Evolutionary conservation across 208 protist genomes (phyloP).

Genomic region (Trypanosoma scelopori): DNA sequence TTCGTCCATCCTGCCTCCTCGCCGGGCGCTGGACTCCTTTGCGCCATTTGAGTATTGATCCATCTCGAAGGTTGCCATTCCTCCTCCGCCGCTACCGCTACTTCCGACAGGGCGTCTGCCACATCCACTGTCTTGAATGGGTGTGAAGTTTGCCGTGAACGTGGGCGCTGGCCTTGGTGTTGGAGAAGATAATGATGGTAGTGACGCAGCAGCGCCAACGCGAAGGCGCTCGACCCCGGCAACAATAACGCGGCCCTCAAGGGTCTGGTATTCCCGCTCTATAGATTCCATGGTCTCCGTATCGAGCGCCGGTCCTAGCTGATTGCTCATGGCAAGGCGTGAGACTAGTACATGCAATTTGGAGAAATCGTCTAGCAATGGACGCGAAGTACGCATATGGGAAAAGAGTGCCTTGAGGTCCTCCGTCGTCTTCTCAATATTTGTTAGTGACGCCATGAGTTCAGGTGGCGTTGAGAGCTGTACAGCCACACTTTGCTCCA

Average conservation of each 20-base stretch:
- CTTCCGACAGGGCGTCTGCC: background rate
- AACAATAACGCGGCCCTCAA: constrained; percentile 73
- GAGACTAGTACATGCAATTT: constrained; percentile 50
- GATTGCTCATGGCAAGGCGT: constrained; percentile 40
- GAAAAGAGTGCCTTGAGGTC: constrained; percentile 34
- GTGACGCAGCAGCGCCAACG: background rate
- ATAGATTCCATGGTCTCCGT: constrained; percentile 39
- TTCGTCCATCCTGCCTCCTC: constrained; percentile 5
- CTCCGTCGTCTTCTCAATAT: constrained; percentile 47
- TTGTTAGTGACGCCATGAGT: constrained; percentile 33
- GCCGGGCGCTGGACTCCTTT: constrained; percentile 1
- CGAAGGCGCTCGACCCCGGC: constrained; percentile 56
- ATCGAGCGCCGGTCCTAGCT: constrained; percentile 35
- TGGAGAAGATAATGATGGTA: too few relatives aligned
- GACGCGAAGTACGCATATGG: constrained; percentile 37
- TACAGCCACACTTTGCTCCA: background rate
- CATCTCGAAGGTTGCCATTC: too few relatives aligned
- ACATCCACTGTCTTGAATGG: background rate
- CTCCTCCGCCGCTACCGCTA: background rate
- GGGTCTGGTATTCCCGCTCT: constrained; percentile 55
- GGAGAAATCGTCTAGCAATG: constrained; percentile 63
- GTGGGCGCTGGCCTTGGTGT: background rate
- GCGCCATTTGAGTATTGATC: constrained; percentile 7
- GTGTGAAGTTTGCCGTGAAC: constrained; percentile 7
- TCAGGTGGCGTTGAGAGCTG: constrained; percentile 30